Evolutionary conservation across 331 rosid species (phyloP).

Genomic region (Acacia pycnantha): DNA sequence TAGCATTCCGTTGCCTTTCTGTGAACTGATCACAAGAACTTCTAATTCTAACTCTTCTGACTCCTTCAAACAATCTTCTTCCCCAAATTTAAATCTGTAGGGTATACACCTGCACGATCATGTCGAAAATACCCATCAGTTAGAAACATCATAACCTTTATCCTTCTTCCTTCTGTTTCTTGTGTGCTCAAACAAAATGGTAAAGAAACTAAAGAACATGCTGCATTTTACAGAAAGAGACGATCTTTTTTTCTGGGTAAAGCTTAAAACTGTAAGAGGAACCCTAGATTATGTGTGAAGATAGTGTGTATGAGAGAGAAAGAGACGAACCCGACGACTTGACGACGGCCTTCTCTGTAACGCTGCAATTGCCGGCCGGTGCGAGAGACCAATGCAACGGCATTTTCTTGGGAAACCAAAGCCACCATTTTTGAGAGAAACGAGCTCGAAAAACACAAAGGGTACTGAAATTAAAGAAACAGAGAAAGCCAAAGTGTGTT

Average conservation of each 20-base stretch:
- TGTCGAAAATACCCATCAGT: slow-evolving; percentile 5
- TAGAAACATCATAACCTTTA: background rate
- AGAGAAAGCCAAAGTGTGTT: background rate
- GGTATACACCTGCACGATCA: slow-evolving; percentile 80
- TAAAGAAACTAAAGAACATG: background rate
- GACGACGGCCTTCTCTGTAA: slow-evolving; percentile 81
- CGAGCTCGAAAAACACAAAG: background rate
- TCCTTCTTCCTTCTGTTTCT: background rate
- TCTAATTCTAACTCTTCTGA: slow-evolving; percentile 50
- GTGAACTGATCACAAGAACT: slow-evolving; percentile 83
- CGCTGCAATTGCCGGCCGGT: slow-evolving; percentile 91
- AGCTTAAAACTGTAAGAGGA: slow-evolving; percentile 7
- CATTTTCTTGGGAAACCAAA: slow-evolving; percentile 64
- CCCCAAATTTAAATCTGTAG: slow-evolving; percentile 54
- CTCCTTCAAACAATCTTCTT: slow-evolving; percentile 33
- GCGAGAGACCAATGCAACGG: slow-evolving; percentile 81
- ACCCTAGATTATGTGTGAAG: background rate
- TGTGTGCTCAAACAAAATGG: background rate
- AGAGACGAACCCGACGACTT: slow-evolving; percentile 90
- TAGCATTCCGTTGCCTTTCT: slow-evolving; percentile 81
- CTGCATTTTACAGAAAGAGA: background rate
- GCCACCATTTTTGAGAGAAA: slow-evolving; percentile 52
- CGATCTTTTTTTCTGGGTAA: background rate
- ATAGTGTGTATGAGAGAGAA: background rate
- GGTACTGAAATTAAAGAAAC: background rate